A percentile compares a stretch with the other conserved stretches of the same genome.
Evolutionary conservation across 2,329 filamentous ascomycete genomes (phyloP).

Genomic region (Monosporascus sp.): DNA sequence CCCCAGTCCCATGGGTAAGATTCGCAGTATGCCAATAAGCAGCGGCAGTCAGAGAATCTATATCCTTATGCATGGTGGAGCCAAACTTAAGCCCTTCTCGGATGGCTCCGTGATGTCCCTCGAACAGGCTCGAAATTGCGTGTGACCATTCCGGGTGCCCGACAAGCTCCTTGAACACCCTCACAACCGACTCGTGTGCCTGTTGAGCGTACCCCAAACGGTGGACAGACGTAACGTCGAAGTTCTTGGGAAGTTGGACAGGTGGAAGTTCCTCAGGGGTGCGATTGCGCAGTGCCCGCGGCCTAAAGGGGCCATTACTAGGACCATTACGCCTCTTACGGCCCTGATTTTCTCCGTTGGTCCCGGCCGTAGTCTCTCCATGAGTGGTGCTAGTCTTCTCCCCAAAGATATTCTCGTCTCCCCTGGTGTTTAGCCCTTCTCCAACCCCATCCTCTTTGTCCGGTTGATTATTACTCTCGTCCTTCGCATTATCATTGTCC

Average conservation of each 20-base stretch:
- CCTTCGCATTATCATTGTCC: slow-evolving; percentile 6
- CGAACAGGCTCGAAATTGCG: neutral
- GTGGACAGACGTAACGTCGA: slow-evolving; percentile 47
- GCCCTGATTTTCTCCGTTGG: slow-evolving; percentile 17
- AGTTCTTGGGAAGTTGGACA: slow-evolving; percentile 51
- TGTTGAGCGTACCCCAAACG: slow-evolving; percentile 28
- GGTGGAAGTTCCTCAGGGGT: slow-evolving; percentile 42
- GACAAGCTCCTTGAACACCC: slow-evolving; percentile 10
- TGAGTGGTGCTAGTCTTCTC: slow-evolving; percentile 7
- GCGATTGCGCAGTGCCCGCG: slow-evolving; percentile 19
- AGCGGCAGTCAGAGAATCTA: slow-evolving; percentile 6
- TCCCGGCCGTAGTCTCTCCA: neutral
- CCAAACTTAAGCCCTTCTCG: neutral
- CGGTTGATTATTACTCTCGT: neutral
- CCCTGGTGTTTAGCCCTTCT: slow-evolving; percentile 3
- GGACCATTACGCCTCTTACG: slow-evolving; percentile 15
- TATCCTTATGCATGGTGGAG: slow-evolving; percentile 1
- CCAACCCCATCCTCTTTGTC: slow-evolving; percentile 9
- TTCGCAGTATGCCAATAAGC: slow-evolving; percentile 7
- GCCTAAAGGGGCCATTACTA: slow-evolving; percentile 12
- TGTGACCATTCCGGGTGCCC: neutral
- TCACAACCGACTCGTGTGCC: slow-evolving; percentile 1
- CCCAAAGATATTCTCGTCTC: slow-evolving; percentile 17
- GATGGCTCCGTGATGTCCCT: neutral
- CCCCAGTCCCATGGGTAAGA: slow-evolving; percentile 1